Conservation (phyloP, 371 early-diverging fungal species). For the Mucor piriformis region DNA sequence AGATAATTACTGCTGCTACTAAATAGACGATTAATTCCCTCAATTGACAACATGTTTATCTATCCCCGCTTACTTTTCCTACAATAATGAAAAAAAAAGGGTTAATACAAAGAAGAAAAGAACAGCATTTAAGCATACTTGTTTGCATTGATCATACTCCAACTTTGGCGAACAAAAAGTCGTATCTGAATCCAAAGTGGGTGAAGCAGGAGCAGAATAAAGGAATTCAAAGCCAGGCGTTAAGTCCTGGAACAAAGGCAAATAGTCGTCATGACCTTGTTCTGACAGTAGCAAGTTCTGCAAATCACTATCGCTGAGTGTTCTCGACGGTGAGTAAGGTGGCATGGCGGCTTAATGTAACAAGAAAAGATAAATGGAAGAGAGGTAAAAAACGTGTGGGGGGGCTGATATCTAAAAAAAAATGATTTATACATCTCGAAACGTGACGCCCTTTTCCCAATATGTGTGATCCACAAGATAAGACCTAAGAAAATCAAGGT, state of each 20-base stretch:
- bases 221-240: slow-evolving; percentile 1
- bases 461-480: no score
- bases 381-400: no score
- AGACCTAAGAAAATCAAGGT: no score
- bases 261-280: not conserved
- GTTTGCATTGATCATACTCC: slow-evolving; percentile 6
- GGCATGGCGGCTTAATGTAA: not conserved
- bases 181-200: slow-evolving; percentile 1
- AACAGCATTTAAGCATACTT: not conserved
- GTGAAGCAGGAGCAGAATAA: slow-evolving; percentile 1
- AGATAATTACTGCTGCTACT: not conserved
- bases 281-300: not conserved
- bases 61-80: slow-evolving; percentile 1
- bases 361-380: not conserved
- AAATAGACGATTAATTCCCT: not conserved
- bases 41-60: not conserved
- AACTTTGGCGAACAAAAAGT: slow-evolving; percentile 3
- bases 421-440: no score
- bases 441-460: no score
- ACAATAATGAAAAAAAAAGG: not conserved
- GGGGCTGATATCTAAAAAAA: no score
- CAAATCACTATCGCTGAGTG: slow-evolving; percentile 7
- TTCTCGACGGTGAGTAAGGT: not conserved
- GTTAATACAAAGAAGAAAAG: not conserved
- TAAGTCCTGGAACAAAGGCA: slow-evolving; percentile 10